Evolutionary conservation across 164 flowering plant species (phyloP), one percentile per base, ranked within the genome.

Genomic region (Annona cherimola): DNA sequence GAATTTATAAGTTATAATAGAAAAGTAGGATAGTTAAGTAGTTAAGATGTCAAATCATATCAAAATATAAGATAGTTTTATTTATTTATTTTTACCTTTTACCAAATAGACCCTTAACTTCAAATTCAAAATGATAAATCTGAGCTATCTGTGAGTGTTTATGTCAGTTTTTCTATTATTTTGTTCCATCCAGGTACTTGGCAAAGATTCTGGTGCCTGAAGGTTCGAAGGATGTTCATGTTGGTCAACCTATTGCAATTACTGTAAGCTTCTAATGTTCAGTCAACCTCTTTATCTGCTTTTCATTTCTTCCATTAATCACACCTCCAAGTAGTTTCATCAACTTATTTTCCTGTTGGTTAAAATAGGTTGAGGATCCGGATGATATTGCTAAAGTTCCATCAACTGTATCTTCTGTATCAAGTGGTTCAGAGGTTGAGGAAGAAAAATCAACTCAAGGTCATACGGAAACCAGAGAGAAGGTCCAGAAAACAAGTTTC

Each of bases 171-270:
- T 73, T 69, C 41, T 78, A 66, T n/a, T 69, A 55, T 45, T 73
- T 69, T 71, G 45, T 68, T 73, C 70, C 59, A 40, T 75, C 60
- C 76, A 89, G 97, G 73, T 91, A 80, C 79, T 76, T 91, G 79
- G 97, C 97, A 35, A 89, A 88, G 82, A 92, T 94, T 79, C 74
- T 92, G 67, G 88, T 84, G 70, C 94, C 97, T 44, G 98, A 94
- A 79, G 98, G 98, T 76, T 88, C 97, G 69, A 94, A 87, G 79
- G 98, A 94, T 78, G 86, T 94, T 67, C 82, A 86, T 71, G 97
- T 94, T 16, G 96, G 98, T 67, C 88, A 90, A 73, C 92, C 97
- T 54, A 92, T 94, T 86, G 94, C 92, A 66, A 76, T 94, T 71
- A 92, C 93, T n/a, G 98, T 94, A 81, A 86, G 95, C 57, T 83